Evolutionary conservation across 306 rosid genomes (phyloP).

Genomic region (Vicia sativa): DNA sequence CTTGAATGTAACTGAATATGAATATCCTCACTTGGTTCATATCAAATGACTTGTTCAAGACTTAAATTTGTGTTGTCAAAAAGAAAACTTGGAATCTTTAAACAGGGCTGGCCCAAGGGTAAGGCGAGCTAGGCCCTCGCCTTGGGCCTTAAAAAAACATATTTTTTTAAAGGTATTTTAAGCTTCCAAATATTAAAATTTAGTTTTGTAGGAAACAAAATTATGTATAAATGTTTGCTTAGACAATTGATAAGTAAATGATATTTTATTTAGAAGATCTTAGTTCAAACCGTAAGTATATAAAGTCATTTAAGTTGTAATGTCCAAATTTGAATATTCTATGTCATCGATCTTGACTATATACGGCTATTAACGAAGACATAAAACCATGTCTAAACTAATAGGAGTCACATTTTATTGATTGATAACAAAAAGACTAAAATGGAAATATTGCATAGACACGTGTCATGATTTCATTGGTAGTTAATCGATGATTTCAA

Average conservation of each 20-base stretch:
- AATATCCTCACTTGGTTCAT: conserved; percentile 8
- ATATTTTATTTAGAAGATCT: too few species aligned
- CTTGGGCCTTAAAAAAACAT: too few species aligned
- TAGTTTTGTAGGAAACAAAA: too few species aligned
- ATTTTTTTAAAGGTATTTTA: too few species aligned
- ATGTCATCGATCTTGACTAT: neutral
- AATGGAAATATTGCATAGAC: neutral
- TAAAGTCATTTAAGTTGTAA: neutral
- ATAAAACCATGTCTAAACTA: neutral
- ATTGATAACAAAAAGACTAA: neutral
- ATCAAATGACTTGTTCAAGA: neutral
- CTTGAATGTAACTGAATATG: neutral
- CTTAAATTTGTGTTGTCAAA: neutral
- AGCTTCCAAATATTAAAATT: too few species aligned
- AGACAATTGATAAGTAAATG: too few species aligned
- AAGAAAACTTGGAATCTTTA: neutral
- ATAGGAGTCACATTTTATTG: neutral
- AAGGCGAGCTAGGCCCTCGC: too few species aligned
- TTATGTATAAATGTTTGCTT: too few species aligned
- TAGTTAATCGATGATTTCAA: conserved; percentile 15
- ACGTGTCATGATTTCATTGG: conserved; percentile 42
- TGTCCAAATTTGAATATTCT: neutral
- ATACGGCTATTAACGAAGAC: neutral
- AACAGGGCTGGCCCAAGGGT: too few species aligned
- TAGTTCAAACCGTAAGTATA: too few species aligned